Conservation (phyloP, 176 grass and related monocot species). For the Carex scoparia region DNA sequence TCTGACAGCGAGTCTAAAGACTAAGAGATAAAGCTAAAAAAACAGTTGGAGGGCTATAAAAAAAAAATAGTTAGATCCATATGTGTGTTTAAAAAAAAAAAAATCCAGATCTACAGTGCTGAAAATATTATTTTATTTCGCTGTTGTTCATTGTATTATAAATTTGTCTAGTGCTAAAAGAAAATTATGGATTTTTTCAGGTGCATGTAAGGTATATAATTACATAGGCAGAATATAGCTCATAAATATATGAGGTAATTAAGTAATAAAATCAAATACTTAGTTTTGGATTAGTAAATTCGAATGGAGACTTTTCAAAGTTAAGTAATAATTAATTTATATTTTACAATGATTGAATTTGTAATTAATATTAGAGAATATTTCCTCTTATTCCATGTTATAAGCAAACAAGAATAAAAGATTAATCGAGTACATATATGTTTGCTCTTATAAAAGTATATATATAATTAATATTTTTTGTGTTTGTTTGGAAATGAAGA, state of each 20-base stretch:
- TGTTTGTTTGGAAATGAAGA: neutral
- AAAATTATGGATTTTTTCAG: neutral
- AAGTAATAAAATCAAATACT: neutral
- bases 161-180: neutral
- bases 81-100: neutral
- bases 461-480: neutral
- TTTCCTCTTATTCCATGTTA: neutral
- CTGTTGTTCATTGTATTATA: neutral
- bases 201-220: neutral
- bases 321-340: no score
- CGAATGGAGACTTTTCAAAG: neutral
- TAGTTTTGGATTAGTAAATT: neutral
- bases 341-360: no score
- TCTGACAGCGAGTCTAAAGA: neutral
- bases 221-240: neutral
- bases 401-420: neutral
- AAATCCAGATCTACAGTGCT: slow-evolving; percentile 1
- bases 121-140: neutral
- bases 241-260: neutral
- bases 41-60: neutral
- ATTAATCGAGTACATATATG: neutral
- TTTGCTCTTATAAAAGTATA: no score
- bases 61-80: slow-evolving; percentile 14
- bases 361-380: neutral
- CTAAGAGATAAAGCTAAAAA: neutral